phyloP scores from a whole-genome alignment of 164 flowering plant species.

The Liquidambar formosana region DNA sequence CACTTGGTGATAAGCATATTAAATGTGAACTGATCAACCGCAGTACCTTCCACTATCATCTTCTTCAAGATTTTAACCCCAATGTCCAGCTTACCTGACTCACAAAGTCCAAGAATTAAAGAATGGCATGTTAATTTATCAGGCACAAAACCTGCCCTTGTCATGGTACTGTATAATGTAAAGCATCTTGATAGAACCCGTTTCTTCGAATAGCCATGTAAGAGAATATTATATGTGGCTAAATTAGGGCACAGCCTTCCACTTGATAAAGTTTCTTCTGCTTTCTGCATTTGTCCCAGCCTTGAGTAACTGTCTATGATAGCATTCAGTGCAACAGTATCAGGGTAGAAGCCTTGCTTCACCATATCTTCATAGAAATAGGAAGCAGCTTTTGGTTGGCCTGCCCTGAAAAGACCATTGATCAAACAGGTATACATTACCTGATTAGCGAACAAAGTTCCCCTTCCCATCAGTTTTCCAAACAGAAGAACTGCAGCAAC shows the following conservation, averaged over 20 bases:
- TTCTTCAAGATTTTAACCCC: conserved; percentile 56
- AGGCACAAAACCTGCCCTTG: conserved; percentile 41
- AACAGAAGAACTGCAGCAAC: conserved; percentile 59
- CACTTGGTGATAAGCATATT: conserved; percentile 54
- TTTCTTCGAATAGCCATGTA: conserved; percentile 63
- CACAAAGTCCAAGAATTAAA: conserved; percentile 60
- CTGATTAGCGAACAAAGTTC: conserved; percentile 30
- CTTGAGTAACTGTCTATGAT: conserved; percentile 63
- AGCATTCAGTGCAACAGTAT: conserved; percentile 46
- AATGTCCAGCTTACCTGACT: conserved; percentile 52
- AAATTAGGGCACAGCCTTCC: conserved; percentile 44
- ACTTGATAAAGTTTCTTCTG: conserved; percentile 29
- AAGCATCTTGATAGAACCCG: conserved; percentile 35
- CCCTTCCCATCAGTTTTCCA: conserved; percentile 31
- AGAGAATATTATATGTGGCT: conserved; percentile 69
- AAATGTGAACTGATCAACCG: conserved; percentile 50
- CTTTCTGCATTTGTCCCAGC: conserved; percentile 45
- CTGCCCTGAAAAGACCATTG: conserved; percentile 60
- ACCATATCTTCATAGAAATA: conserved; percentile 59
- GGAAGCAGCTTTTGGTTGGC: conserved; percentile 57
- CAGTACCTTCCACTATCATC: conserved; percentile 44
- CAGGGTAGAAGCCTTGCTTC: conserved; percentile 42
- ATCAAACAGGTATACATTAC: conserved; percentile 59
- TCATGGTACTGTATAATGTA: conserved; percentile 38
- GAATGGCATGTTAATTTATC: conserved; percentile 69